These are phyloP conservation scores for Fusarium sp. DNA, from an alignment of 2,329 filamentous ascomycete genomes.

Conservation along the genomic window DNA sequence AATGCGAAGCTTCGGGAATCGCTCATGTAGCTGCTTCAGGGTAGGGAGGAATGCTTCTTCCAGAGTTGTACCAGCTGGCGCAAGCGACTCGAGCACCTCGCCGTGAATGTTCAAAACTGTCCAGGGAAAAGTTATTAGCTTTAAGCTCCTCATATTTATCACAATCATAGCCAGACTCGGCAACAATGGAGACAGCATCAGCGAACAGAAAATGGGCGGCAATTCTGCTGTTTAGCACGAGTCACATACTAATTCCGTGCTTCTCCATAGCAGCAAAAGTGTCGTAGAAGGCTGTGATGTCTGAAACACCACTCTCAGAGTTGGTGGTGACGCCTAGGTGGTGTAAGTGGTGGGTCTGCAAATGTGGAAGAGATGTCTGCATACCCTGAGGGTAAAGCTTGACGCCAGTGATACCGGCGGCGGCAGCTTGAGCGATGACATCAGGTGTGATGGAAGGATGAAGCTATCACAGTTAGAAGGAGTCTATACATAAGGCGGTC, in stretches of 20 bases:
- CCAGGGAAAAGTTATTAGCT: slow-evolving; percentile 3
- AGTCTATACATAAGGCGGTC: neutral
- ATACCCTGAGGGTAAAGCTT: slow-evolving; percentile 76
- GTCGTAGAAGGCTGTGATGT: slow-evolving; percentile 79
- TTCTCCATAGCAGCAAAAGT: slow-evolving; percentile 93
- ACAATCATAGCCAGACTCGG: neutral
- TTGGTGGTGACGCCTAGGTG: slow-evolving; percentile 73
- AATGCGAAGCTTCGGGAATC: slow-evolving; percentile 81
- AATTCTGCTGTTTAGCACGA: too few species aligned
- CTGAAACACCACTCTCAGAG: slow-evolving; percentile 78
- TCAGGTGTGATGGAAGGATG: slow-evolving; percentile 77
- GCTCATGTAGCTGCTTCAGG: slow-evolving; percentile 78
- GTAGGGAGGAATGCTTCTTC: slow-evolving; percentile 83
- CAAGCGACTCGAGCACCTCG: slow-evolving; percentile 73
- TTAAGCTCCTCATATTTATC: neutral
- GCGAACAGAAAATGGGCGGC: neutral
- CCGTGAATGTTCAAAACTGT: slow-evolving; percentile 91
- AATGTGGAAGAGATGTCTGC: neutral
- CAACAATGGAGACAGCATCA: neutral
- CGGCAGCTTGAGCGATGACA: slow-evolving; percentile 80
- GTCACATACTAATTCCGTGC: slow-evolving; percentile 70
- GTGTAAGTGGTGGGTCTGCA: slow-evolving; percentile 28
- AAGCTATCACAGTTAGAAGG: slow-evolving; percentile 52
- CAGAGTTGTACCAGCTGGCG: slow-evolving; percentile 64
- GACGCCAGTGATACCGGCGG: slow-evolving; percentile 79